Conservation (phyloP, 352 stramenopile species). For the Phytophthora capsici region DNA sequence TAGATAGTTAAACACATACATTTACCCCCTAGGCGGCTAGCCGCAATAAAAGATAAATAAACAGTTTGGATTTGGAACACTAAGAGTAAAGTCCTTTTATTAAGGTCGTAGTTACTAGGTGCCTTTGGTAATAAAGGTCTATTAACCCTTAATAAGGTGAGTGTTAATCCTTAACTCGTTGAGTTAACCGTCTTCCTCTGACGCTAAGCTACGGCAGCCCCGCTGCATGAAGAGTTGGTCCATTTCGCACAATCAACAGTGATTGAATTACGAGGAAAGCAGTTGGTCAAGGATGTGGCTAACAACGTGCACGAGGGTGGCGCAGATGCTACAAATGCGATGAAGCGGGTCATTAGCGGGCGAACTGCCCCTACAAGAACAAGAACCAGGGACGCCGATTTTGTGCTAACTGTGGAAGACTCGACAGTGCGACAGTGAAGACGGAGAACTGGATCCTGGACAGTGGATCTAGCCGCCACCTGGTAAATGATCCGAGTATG, state of each 20-base stretch:
- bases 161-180: too few relatives aligned
- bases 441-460: not conserved
- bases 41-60: too few relatives aligned
- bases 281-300: slow-evolving; percentile 4
- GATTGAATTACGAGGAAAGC: slow-evolving; percentile 4
- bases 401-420: not conserved
- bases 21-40: too few relatives aligned
- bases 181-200: too few relatives aligned
- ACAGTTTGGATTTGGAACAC: too few relatives aligned
- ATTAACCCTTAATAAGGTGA: too few relatives aligned
- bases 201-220: too few relatives aligned
- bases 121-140: too few relatives aligned
- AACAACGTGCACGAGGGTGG: not conserved
- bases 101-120: too few relatives aligned
- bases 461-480: not conserved
- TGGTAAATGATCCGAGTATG: not conserved
- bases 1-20: too few relatives aligned
- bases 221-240: slow-evolving; percentile 21
- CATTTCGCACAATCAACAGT: slow-evolving; percentile 26
- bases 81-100: too few relatives aligned
- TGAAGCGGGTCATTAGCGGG: too few relatives aligned
- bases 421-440: not conserved
- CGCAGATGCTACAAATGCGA: not conserved
- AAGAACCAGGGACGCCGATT: not conserved
- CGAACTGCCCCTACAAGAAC: not conserved